Evolutionary conservation across 306 rosid species (phyloP).

Genomic region (Vigna radiata): DNA sequence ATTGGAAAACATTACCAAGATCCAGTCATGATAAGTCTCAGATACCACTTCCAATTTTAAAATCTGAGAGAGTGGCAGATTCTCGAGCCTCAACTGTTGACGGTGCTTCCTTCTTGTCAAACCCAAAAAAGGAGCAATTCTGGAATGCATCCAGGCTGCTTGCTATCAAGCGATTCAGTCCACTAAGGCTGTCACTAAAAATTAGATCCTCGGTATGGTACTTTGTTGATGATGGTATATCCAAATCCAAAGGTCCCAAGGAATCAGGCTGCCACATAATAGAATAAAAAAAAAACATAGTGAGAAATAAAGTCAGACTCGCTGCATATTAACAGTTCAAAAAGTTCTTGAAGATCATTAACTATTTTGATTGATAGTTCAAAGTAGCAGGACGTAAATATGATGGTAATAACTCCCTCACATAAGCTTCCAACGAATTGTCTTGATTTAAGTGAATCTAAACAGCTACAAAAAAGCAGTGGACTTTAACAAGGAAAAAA

Average conservation of each 20-base stretch:
- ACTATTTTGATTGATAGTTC: conserved; percentile 31
- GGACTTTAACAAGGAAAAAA: not conserved
- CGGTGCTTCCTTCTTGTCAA: conserved; percentile 86
- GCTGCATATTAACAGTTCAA: conserved; percentile 10
- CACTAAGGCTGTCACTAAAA: conserved; percentile 86
- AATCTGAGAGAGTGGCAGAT: conserved; percentile 63
- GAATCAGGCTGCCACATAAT: conserved; percentile 85
- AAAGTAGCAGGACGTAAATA: conserved; percentile 28
- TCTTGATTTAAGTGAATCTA: conserved; percentile 29
- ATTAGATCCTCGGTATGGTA: conserved; percentile 71
- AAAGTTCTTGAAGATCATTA: not conserved
- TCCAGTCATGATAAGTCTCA: conserved; percentile 41
- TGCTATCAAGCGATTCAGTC: conserved; percentile 93
- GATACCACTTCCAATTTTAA: conserved; percentile 66
- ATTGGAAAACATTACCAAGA: conserved; percentile 28
- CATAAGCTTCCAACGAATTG: conserved; percentile 33
- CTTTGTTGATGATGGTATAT: conserved; percentile 75
- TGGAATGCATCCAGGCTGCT: conserved; percentile 99
- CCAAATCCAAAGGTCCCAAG: conserved; percentile 86
- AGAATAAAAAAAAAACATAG: conserved; percentile 29
- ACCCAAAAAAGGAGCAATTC: conserved; percentile 90
- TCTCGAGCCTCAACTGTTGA: conserved; percentile 68
- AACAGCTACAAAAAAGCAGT: conserved; percentile 23
- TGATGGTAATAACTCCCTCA: conserved; percentile 1
- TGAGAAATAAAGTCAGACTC: conserved; percentile 21